phyloP scores from a whole-genome alignment of 495 filamentous ascomycete genomes.

The Neurospora sp. region DNA sequence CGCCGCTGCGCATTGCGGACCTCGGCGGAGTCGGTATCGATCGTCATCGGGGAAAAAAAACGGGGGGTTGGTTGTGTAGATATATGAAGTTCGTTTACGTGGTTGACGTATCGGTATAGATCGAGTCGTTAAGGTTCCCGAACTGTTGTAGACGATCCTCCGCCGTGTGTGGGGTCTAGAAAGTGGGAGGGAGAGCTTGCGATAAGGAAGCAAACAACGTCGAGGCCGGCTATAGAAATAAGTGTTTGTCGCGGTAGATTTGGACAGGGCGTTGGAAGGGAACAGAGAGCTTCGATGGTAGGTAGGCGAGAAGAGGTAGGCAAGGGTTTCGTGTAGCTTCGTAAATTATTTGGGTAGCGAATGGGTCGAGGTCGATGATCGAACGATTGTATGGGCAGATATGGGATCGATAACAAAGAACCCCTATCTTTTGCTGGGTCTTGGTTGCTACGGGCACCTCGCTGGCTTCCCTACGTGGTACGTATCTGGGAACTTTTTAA shows the following conservation, averaged over 20 bases:
- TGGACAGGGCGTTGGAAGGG: background rate
- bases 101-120: background rate
- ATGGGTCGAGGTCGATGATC: background rate
- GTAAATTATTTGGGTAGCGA: background rate
- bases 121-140: background rate
- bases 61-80: background rate
- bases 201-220: background rate
- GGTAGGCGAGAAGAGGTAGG: background rate
- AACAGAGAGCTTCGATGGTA: background rate
- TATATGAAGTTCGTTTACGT: background rate
- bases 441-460: background rate
- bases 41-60: constrained; percentile 4
- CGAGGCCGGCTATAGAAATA: background rate
- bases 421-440: background rate
- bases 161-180: background rate
- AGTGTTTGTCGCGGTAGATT: background rate
- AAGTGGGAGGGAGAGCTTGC: background rate
- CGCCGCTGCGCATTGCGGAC: constrained; percentile 33
- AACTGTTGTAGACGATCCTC: background rate
- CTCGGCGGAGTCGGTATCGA: constrained; percentile 11
- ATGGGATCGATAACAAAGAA: background rate
- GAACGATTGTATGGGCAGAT: background rate
- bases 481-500: background rate
- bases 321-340: background rate
- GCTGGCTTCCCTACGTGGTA: background rate